These are phyloP conservation scores for Leccinum pseudoinsigne DNA, from an alignment of 1,284 basidiomycete species.

Conservation along the genomic window DNA sequence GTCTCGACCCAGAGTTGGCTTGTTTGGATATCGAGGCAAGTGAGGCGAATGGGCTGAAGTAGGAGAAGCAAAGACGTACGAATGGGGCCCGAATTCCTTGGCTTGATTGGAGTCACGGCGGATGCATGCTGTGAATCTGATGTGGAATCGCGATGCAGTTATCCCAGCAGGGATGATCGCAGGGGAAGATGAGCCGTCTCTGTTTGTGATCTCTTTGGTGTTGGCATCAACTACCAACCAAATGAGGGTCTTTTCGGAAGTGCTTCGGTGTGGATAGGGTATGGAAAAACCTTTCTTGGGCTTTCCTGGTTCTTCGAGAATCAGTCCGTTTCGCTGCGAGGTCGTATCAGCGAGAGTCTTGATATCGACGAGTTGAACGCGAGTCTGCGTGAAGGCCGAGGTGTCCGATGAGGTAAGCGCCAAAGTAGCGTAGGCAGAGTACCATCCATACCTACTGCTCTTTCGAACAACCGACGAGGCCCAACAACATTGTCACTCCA, in stretches of 20 bases:
- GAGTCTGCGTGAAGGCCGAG: conserved; percentile 70
- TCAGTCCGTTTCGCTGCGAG: conserved; percentile 1
- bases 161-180: conserved; percentile 20
- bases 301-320: conserved; percentile 10
- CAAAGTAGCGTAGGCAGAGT: conserved; percentile 13
- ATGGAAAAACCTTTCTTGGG: conserved; percentile 38
- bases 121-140: conserved; percentile 49
- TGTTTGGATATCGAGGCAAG: neutral
- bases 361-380: conserved; percentile 45
- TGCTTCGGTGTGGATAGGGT: conserved; percentile 47
- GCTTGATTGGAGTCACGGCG: conserved; percentile 17
- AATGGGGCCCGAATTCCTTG: conserved; percentile 7
- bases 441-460: conserved; percentile 57
- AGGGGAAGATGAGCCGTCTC: conserved; percentile 5
- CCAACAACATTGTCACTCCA: conserved; percentile 42
- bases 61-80: conserved; percentile 9
- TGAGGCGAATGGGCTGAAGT: conserved; percentile 1
- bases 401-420: conserved; percentile 8
- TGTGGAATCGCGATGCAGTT: conserved; percentile 60
- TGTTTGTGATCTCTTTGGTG: neutral
- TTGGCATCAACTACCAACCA: conserved; percentile 27
- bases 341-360: conserved; percentile 2
- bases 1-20: conserved; percentile 6
- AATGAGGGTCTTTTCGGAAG: conserved; percentile 32
- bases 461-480: conserved; percentile 64